These are phyloP conservation scores for Euphrasia confusa DNA, from an alignment of 257 asterid genomes.

Conservation along the genomic window DNA sequence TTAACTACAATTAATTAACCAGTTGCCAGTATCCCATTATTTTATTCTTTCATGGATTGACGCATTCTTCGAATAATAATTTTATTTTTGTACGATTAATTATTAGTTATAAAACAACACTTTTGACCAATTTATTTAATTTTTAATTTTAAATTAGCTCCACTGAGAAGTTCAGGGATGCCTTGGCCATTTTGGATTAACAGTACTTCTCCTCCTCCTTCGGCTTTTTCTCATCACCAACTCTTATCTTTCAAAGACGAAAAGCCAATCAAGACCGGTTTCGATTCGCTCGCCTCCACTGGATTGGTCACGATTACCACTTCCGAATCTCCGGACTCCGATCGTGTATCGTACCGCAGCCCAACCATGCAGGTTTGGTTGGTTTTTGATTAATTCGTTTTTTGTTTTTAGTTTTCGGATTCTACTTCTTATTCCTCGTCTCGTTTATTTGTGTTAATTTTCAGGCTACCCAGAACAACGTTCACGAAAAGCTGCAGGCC, in stretches of 20 bases:
- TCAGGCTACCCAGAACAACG: conserved; percentile 29
- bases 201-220: conserved; percentile 24
- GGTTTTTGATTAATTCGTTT: too few species aligned
- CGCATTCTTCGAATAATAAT: neutral
- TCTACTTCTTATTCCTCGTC: too few species aligned
- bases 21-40: neutral
- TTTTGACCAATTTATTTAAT: neutral
- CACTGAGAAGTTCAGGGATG: conserved; percentile 46
- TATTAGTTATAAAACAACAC: neutral
- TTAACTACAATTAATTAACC: neutral
- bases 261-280: conserved; percentile 45
- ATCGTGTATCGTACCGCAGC: conserved; percentile 33
- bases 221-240: conserved; percentile 22
- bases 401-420: neutral
- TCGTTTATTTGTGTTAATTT: neutral
- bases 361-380: conserved; percentile 43
- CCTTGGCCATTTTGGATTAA: conserved; percentile 60
- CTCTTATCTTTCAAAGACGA: conserved; percentile 37
- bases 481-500: conserved; percentile 31
- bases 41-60: neutral
- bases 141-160: conserved; percentile 29
- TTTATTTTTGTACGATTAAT: too few species aligned
- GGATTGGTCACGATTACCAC: conserved; percentile 55
- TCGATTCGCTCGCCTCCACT: conserved; percentile 60
- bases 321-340: conserved; percentile 34